Percentiles rank a stretch among this genome's conserved stretches.
Conservation (phyloP, 768 basidiomycete species). For the Coprinopsis sp. region DNA sequence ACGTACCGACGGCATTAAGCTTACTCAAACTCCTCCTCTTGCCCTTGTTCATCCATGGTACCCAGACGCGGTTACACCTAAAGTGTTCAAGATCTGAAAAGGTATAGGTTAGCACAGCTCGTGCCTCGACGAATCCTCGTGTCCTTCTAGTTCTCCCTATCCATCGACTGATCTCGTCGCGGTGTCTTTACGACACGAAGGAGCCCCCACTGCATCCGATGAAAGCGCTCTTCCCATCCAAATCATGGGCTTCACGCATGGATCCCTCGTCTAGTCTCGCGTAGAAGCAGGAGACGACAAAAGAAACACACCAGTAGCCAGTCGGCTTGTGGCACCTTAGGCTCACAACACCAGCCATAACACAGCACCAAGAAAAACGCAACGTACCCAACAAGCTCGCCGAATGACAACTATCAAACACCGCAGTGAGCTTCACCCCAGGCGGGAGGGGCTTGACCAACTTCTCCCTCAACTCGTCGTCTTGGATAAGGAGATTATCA, state of each 20-base stretch:
- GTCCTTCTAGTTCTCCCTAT: neutral
- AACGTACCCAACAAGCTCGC: conserved; percentile 34
- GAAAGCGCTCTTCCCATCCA: too few relatives aligned
- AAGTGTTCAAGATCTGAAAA: conserved; percentile 42
- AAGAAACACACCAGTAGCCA: too few relatives aligned
- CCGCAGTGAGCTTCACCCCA: too few relatives aligned
- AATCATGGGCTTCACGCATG: too few relatives aligned
- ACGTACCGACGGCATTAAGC: conserved; percentile 30
- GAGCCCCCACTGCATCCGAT: too few relatives aligned
- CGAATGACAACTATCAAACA: conserved; percentile 39
- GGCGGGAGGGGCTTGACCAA: too few relatives aligned
- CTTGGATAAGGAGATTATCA: neutral
- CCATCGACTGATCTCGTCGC: too few relatives aligned
- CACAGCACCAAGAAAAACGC: neutral
- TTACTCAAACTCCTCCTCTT: conserved; percentile 28
- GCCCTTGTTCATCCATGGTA: conserved; percentile 44
- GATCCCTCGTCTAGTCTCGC: too few relatives aligned
- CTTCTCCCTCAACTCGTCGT: neutral
- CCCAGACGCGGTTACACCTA: conserved; percentile 41
- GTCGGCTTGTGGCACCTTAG: too few relatives aligned
- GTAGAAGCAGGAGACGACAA: too few relatives aligned
- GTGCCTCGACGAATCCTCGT: neutral
- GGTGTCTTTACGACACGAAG: too few relatives aligned
- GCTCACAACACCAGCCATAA: too few relatives aligned
- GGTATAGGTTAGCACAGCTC: conserved; percentile 10